A percentile compares a stretch with the other conserved stretches of the same genome.
These are phyloP conservation scores for Zea mays DNA, from an alignment of 176 grass and related monocot genomes.

Conservation along the genomic window Zm-B73-REFERENCE-NAM-5.0 NC_050097.1:32873501-32874000, in stretches of 20 bases:
- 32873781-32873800: slow-evolving; percentile 95
- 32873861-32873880: slow-evolving; percentile 87
- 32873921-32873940: slow-evolving; percentile 93
- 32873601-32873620: slow-evolving; percentile 28
- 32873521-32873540: not conserved
- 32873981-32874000: slow-evolving; percentile 86
- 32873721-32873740: slow-evolving; percentile 80
- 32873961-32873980: slow-evolving; percentile 87
- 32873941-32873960: slow-evolving; percentile 96
- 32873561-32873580: not conserved
- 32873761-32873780: slow-evolving; percentile 85
- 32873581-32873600: slow-evolving; percentile 26
- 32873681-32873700: slow-evolving; percentile 83
- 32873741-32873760: slow-evolving; percentile 77
- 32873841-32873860: slow-evolving; percentile 98
- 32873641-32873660: slow-evolving; percentile 83
- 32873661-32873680: slow-evolving; percentile 84
- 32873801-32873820: slow-evolving; percentile 80
- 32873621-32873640: slow-evolving; percentile 31
- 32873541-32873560: too few species aligned
- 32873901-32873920: slow-evolving; percentile 93
- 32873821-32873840: slow-evolving; percentile 71
- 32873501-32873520: not conserved
- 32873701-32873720: slow-evolving; percentile 60
- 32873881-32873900: slow-evolving; percentile 85